These are phyloP conservation scores for Antrodiella citrinella DNA, from an alignment of 768 basidiomycete genomes.

Conservation along the genomic window DNA sequence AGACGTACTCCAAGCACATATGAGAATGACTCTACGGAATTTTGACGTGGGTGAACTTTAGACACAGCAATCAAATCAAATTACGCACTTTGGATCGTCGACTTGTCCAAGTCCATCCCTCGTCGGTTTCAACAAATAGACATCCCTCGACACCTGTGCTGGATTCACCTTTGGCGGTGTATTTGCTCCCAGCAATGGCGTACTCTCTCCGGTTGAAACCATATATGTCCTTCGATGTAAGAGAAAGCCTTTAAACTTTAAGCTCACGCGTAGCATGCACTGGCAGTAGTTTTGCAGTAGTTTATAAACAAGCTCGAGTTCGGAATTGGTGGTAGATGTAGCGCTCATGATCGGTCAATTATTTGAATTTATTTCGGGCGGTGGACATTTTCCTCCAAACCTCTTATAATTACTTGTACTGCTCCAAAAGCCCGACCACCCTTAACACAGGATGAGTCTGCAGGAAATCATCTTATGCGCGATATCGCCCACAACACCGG, in stretches of 20 bases:
- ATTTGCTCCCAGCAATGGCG: not conserved
- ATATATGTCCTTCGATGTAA: no score
- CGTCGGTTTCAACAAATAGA: not conserved
- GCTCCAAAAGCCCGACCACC: no score
- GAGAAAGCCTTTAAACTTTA: no score
- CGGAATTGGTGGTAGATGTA: no score
- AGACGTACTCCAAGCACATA: conserved; percentile 16
- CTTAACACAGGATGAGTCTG: conserved; percentile 60
- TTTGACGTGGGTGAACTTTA: not conserved
- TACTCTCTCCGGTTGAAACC: not conserved
- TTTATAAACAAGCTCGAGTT: no score
- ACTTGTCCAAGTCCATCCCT: not conserved
- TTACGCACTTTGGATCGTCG: not conserved
- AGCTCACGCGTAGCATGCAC: no score
- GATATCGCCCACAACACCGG: conserved; percentile 42
- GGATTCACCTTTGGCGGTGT: not conserved
- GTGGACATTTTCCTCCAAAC: no score
- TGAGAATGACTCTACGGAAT: conserved; percentile 8
- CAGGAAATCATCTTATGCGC: conserved; percentile 66
- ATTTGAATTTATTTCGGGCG: no score
- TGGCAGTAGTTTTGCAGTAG: no score
- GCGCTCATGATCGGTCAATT: no score
- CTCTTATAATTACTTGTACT: no score
- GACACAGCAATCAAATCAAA: not conserved
- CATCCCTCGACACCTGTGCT: not conserved